Evolutionary conservation across 768 basidiomycete genomes (phyloP).

Genomic region (Coprinopsis marcescibilis): DNA sequence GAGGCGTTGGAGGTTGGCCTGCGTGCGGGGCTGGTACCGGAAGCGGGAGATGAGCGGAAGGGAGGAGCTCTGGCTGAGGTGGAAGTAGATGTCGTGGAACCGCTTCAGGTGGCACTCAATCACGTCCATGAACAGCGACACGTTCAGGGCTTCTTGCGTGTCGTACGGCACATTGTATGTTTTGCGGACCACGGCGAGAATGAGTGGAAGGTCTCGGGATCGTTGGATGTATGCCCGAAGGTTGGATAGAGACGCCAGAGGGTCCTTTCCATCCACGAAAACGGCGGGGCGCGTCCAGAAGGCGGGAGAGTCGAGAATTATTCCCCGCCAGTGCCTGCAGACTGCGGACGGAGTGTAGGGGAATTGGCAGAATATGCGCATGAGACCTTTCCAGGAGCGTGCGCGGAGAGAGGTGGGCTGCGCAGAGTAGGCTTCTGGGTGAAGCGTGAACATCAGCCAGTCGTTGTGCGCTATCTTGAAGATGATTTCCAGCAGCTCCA

Average conservation of each 20-base stretch:
- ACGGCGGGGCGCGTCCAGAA: constrained; percentile 19
- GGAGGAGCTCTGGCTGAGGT: constrained; percentile 16
- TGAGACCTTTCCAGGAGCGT: constrained; percentile 8
- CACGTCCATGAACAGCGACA: constrained; percentile 14
- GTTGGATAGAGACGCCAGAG: constrained; percentile 8
- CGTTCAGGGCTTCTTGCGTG: constrained; percentile 10
- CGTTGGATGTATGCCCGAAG: constrained; percentile 11
- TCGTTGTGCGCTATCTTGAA: constrained; percentile 10
- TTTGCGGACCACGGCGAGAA: constrained; percentile 14
- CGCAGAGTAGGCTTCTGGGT: constrained; percentile 8
- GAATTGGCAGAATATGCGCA: constrained; percentile 9
- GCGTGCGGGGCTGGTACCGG: constrained; percentile 3
- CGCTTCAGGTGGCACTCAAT: constrained; percentile 15
- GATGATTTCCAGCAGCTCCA: constrained; percentile 10
- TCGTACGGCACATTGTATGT: constrained; percentile 7
- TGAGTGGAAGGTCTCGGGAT: constrained; percentile 12
- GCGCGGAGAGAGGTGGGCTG: constrained; percentile 4
- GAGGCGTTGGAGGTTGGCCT: constrained; percentile 6
- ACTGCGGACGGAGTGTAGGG: constrained; percentile 12
- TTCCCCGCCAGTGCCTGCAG: constrained; percentile 11
- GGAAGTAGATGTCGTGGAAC: constrained; percentile 16
- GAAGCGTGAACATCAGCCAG: constrained; percentile 10
- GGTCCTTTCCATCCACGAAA: constrained; percentile 12
- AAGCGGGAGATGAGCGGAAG: constrained; percentile 15
- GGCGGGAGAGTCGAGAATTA: constrained; percentile 6